Evolutionary conservation across 345 rosid species (phyloP).

Genomic region (Camelina hispida): DNA sequence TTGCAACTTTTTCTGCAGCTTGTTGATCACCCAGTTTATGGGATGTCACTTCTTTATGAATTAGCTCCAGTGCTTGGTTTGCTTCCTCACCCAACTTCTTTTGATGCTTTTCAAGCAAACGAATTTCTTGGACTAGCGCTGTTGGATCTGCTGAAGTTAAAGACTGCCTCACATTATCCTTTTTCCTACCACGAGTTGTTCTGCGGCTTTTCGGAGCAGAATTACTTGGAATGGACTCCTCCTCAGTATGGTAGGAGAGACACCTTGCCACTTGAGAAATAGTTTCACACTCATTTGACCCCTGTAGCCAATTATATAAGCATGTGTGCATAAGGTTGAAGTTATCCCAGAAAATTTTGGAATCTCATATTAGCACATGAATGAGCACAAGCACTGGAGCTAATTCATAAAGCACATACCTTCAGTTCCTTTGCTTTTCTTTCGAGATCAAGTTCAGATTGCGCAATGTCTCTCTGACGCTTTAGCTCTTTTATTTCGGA

Average conservation of each 20-base stretch:
- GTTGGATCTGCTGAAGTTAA: constrained; percentile 73
- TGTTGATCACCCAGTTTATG: constrained; percentile 79
- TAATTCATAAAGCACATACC: constrained; percentile 49
- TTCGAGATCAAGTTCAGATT: constrained; percentile 78
- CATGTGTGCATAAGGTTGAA: constrained; percentile 12
- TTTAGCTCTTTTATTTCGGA: constrained; percentile 89
- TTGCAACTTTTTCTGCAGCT: constrained; percentile 77
- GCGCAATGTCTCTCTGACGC: constrained; percentile 91
- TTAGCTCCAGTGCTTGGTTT: constrained; percentile 85
- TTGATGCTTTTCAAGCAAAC: constrained; percentile 83
- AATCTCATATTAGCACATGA: not conserved
- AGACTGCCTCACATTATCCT: constrained; percentile 64
- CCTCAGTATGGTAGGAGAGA: constrained; percentile 65
- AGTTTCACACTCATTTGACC: constrained; percentile 59
- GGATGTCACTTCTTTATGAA: constrained; percentile 90
- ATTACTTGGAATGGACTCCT: constrained; percentile 48
- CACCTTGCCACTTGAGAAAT: constrained; percentile 71
- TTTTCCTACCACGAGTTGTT: constrained; percentile 52
- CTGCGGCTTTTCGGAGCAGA: constrained; percentile 49
- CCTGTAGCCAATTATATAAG: constrained; percentile 48
- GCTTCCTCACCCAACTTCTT: constrained; percentile 92
- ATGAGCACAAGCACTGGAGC: too few relatives aligned
- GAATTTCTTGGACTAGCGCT: constrained; percentile 78
- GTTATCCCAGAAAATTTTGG: not conserved
- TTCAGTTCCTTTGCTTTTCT: constrained; percentile 70